A percentile compares a stretch with the other conserved stretches of the same genome.
phyloP scores from a whole-genome alignment of 192 early-diverging fungal genomes.

The Coemansia sp. region DNA sequence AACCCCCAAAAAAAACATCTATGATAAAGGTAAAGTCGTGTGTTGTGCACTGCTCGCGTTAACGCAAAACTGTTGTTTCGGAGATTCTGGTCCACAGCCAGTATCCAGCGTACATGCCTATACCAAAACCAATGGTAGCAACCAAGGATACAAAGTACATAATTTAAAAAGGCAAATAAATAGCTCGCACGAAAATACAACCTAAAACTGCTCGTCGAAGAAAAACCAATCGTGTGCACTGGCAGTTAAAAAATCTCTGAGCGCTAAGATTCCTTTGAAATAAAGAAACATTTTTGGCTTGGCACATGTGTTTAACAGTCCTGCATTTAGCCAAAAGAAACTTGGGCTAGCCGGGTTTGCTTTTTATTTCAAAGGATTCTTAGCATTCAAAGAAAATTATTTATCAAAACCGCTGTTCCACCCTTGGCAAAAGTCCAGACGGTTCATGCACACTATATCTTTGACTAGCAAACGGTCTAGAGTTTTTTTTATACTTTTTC shows the following conservation, averaged over 20 bases:
- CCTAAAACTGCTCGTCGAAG: too few relatives aligned
- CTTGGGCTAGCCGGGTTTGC: background rate
- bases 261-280: background rate
- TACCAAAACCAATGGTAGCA: background rate
- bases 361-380: background rate
- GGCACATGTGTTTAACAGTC: background rate
- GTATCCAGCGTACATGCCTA: background rate
- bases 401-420: too few relatives aligned
- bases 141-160: background rate
- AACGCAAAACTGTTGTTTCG: background rate
- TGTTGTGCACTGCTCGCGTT: background rate
- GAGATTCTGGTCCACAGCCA: background rate
- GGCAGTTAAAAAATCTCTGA: too few relatives aligned
- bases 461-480: too few relatives aligned
- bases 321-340: background rate
- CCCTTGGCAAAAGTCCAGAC: too few relatives aligned
- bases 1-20: too few relatives aligned
- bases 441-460: too few relatives aligned
- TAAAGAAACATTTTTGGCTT: background rate
- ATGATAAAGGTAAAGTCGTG: background rate
- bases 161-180: background rate
- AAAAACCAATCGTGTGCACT: too few relatives aligned
- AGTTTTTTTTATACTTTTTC: background rate
- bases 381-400: background rate
- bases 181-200: too few relatives aligned